A percentile compares a stretch with the other conserved stretches of the same genome.
Conservation (phyloP, 2,329 filamentous ascomycete genomes). For the Teratosphaeria nubilosa region DNA sequence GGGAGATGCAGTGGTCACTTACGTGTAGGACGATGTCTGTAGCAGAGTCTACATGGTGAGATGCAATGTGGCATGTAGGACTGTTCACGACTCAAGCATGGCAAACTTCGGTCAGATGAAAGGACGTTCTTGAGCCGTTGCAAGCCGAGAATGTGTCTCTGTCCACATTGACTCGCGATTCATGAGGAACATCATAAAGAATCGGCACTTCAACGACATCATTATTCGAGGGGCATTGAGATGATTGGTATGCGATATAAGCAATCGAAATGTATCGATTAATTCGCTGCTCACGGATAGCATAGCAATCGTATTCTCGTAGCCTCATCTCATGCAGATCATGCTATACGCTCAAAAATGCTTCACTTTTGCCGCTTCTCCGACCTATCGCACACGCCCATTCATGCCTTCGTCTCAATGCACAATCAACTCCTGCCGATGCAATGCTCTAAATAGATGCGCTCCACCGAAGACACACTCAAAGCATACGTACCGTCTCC, state of each 20-base stretch:
- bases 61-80: neutral
- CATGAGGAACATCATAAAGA: no score
- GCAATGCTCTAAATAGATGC: neutral
- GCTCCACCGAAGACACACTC: neutral
- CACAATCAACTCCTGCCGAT: neutral
- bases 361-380: neutral
- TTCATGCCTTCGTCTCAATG: neutral
- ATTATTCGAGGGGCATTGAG: no score
- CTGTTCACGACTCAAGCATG: neutral
- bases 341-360: neutral
- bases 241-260: no score
- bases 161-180: no score
- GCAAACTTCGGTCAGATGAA: neutral
- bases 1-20: neutral
- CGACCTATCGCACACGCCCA: neutral
- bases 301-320: neutral
- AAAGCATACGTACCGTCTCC: neutral
- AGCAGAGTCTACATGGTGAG: neutral
- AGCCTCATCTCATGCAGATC: neutral
- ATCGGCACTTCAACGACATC: no score
- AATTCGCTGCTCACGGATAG: neutral
- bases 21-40: neutral
- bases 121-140: neutral
- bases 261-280: no score
- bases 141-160: neutral